Conservation (phyloP, 2,329 filamentous ascomycete genomes). For the Fusarium brachygibbosum region DNA sequence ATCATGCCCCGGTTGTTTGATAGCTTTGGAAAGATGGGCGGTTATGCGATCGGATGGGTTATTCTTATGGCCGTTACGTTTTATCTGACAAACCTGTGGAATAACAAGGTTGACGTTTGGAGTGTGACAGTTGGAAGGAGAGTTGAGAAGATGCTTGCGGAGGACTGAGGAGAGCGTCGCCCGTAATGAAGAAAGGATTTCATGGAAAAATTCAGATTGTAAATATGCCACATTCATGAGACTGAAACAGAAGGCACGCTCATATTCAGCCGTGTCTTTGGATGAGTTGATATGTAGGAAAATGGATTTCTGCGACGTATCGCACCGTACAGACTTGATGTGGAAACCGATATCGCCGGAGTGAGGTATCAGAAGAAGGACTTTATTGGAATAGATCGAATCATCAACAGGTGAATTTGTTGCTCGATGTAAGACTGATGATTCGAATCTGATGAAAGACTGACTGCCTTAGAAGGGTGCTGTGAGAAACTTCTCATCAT, state of each 20-base stretch:
- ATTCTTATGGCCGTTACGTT: slow-evolving; percentile 51
- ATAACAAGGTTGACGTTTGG: slow-evolving; percentile 55
- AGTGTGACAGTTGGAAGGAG: slow-evolving; percentile 55
- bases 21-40: slow-evolving; percentile 49
- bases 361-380: neutral
- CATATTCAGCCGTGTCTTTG: neutral
- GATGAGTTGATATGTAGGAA: neutral
- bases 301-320: neutral
- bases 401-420: neutral
- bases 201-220: neutral
- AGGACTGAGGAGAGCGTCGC: slow-evolving; percentile 12
- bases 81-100: slow-evolving; percentile 55
- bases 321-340: neutral
- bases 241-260: neutral
- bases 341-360: neutral
- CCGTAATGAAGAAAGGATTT: neutral
- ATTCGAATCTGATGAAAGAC: too few relatives aligned
- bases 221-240: neutral
- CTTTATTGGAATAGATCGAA: neutral
- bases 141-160: slow-evolving; percentile 48
- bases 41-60: slow-evolving; percentile 53
- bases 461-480: neutral
- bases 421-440: neutral
- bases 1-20: slow-evolving; percentile 62
- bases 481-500: neutral